Conservation (phyloP, 176 grass and related monocot genomes). For the Elymus sibiricus region DNA sequence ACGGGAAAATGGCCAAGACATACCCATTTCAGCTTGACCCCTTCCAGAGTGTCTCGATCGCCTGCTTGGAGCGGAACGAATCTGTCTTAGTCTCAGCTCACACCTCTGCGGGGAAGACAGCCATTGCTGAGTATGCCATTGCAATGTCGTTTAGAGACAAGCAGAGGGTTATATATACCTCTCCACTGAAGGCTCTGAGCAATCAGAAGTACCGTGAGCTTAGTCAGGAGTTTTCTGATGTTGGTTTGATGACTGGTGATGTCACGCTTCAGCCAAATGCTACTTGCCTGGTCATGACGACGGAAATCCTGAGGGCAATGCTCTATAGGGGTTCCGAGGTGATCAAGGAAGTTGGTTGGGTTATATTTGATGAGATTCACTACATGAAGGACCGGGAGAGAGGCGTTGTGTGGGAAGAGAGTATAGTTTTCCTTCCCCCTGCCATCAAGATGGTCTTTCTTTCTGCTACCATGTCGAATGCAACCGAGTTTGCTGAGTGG, state of each 20-base stretch:
- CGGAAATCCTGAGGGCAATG: constrained; percentile 95
- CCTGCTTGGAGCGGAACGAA: constrained; percentile 85
- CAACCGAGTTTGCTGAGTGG: constrained; percentile 98
- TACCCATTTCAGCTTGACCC: constrained; percentile 95
- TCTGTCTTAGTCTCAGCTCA: constrained; percentile 92
- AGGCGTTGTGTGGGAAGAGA: constrained; percentile 97
- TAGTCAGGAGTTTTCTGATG: constrained; percentile 88
- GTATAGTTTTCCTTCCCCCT: constrained; percentile 88
- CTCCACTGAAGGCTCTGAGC: constrained; percentile 89
- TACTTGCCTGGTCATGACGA: constrained; percentile 96
- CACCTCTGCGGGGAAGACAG: constrained; percentile 94
- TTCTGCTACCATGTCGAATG: constrained; percentile 97
- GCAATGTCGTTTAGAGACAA: constrained; percentile 96
- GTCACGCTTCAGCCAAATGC: constrained; percentile 92
- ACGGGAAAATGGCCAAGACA: constrained; percentile 85
- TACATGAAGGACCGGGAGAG: constrained; percentile 99
- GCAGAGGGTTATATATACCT: constrained; percentile 95
- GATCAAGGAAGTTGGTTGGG: constrained; percentile 97
- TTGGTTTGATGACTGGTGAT: constrained; percentile 92
- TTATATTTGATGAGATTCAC: constrained; percentile 99
- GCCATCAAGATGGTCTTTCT: constrained; percentile 99
- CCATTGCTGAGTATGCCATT: constrained; percentile 87
- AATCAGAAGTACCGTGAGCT: constrained; percentile 99
- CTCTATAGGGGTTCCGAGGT: constrained; percentile 96
- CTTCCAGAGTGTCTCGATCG: constrained; percentile 83